A percentile compares a stretch with the other conserved stretches of the same genome.
phyloP scores from a whole-genome alignment of 768 basidiomycete genomes.

The Guyanaporus albipodus region DNA sequence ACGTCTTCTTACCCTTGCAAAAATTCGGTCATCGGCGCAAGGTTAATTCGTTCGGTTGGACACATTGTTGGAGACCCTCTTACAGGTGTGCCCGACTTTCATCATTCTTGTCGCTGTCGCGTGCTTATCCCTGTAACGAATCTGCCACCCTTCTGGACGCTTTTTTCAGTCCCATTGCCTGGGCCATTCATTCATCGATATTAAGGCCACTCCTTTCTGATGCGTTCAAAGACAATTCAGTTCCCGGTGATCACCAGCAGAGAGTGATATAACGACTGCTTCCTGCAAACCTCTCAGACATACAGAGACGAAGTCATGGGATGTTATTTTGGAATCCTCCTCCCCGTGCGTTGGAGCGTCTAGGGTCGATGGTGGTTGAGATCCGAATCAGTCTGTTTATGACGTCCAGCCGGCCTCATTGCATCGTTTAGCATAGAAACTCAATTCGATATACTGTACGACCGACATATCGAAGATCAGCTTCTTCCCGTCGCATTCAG shows the following conservation, averaged over 20 bases:
- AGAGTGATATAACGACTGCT: conserved; percentile 48
- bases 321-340: conserved; percentile 70
- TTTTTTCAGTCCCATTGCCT: conserved; percentile 68
- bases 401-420: not conserved
- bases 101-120: conserved; percentile 33
- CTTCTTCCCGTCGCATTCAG: conserved; percentile 51
- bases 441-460: conserved; percentile 70
- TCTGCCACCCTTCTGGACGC: conserved; percentile 69
- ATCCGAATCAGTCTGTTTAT: conserved; percentile 37
- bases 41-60: conserved; percentile 55
- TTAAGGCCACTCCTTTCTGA: conserved; percentile 36
- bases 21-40: conserved; percentile 57
- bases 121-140: conserved; percentile 41
- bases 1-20: not conserved
- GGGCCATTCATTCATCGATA: conserved; percentile 50
- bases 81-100: conserved; percentile 51
- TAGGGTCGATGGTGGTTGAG: conserved; percentile 58
- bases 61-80: conserved; percentile 47
- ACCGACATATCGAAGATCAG: conserved; percentile 55
- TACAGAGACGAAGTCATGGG: conserved; percentile 75
- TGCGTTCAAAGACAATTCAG: conserved; percentile 27
- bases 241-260: conserved; percentile 27
- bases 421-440: conserved; percentile 42
- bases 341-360: conserved; percentile 52
- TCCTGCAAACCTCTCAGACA: conserved; percentile 58